A percentile compares a stretch with the other conserved stretches of the same genome.
These are phyloP conservation scores for Talaromyces sp. DNA, from an alignment of 2,329 filamentous ascomycete species.

Conservation along the genomic window DNA sequence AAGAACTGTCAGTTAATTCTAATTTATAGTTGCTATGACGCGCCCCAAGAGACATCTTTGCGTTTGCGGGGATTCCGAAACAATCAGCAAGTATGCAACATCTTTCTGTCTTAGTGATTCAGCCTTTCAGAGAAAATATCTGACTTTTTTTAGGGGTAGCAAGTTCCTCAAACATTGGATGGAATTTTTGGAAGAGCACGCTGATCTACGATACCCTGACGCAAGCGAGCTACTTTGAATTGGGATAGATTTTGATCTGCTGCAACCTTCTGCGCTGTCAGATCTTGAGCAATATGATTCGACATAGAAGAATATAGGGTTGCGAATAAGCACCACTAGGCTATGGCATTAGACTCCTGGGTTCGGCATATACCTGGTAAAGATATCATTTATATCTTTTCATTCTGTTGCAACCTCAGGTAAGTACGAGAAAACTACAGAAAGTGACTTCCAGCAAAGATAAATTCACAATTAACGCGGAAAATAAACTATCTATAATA, in stretches of 20 bases:
- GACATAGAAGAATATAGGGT: neutral
- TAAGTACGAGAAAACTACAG: neutral
- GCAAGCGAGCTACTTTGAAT: slow-evolving; percentile 30
- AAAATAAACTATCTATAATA: neutral
- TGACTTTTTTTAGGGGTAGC: slow-evolving; percentile 60
- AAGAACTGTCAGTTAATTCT: neutral
- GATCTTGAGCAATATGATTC: neutral
- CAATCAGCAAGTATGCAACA: slow-evolving; percentile 71
- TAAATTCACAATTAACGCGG: neutral
- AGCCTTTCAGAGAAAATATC: neutral
- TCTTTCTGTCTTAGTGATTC: neutral
- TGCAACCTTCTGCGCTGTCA: no score
- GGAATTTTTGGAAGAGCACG: slow-evolving; percentile 81
- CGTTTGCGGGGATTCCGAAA: slow-evolving; percentile 90
- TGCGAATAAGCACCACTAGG: no score
- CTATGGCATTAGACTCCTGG: no score
- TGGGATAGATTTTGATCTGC: neutral
- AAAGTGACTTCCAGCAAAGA: neutral
- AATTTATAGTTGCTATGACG: slow-evolving; percentile 81
- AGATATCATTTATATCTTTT: neutral
- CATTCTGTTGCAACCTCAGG: neutral
- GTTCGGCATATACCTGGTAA: neutral
- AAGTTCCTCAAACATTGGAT: slow-evolving; percentile 87
- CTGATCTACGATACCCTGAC: slow-evolving; percentile 86
- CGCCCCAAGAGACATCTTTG: slow-evolving; percentile 85